Percentiles rank a stretch among this genome's conserved stretches.
These are phyloP conservation scores for Knoxdaviesia proteae DNA, from an alignment of 2,329 filamentous ascomycete genomes.

Conservation along the genomic window DNA sequence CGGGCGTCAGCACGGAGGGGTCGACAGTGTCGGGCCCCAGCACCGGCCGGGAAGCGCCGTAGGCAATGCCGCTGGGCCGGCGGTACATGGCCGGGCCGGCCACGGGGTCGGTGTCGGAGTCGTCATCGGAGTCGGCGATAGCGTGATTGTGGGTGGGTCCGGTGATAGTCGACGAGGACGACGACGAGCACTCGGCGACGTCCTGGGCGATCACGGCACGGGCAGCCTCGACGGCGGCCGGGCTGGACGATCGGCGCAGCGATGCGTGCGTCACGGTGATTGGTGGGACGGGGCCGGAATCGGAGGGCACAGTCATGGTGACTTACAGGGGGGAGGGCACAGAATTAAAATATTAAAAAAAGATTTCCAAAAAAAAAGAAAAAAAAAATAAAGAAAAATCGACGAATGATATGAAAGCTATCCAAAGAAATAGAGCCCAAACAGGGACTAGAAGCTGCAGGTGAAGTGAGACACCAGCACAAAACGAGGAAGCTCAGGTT, in stretches of 20 bases:
- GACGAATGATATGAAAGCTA: neutral
- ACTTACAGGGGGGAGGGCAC: too few relatives aligned
- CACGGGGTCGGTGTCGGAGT: constrained; percentile 13
- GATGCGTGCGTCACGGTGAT: too few relatives aligned
- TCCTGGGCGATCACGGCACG: too few relatives aligned
- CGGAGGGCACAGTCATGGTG: too few relatives aligned
- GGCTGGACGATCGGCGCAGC: too few relatives aligned
- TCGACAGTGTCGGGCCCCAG: constrained; percentile 35
- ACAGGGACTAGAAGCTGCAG: neutral
- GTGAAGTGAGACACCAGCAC: neutral
- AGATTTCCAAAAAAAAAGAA: neutral
- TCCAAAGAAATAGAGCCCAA: neutral
- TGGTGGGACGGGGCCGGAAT: too few relatives aligned
- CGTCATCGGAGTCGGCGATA: constrained; percentile 5
- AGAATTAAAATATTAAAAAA: neutral
- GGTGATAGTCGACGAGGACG: too few relatives aligned
- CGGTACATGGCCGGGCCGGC: constrained; percentile 40
- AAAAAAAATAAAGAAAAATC: neutral
- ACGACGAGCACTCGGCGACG: too few relatives aligned
- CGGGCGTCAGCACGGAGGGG: constrained; percentile 27
- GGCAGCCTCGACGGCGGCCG: too few relatives aligned
- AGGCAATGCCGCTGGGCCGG: constrained; percentile 56
- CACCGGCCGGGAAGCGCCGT: constrained; percentile 47
- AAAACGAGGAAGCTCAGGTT: neutral
- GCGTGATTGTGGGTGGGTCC: too few relatives aligned